Conservation (phyloP, 495 filamentous ascomycete genomes). For the Penicillium steckii region DNA sequence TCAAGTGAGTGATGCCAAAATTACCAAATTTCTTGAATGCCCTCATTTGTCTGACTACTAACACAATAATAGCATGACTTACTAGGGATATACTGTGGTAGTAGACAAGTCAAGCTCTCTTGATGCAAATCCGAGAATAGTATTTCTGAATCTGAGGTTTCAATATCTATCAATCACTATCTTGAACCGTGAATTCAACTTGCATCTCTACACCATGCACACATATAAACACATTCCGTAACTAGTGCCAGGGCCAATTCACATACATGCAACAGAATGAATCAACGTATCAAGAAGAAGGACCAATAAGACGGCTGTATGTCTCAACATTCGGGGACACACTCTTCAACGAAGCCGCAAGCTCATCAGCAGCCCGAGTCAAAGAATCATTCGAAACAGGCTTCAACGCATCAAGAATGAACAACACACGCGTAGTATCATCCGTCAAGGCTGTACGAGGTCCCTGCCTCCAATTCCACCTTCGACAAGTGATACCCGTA, state of each 20-base stretch:
- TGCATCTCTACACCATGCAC: too few relatives aligned
- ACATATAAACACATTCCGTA: too few relatives aligned
- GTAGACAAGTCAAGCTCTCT: too few relatives aligned
- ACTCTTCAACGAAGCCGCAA: conserved; percentile 4
- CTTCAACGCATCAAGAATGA: conserved; percentile 26
- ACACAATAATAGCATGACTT: too few relatives aligned
- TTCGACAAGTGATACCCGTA: conserved; percentile 29
- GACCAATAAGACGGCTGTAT: conserved; percentile 2
- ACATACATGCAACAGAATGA: neutral
- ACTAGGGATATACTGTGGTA: too few relatives aligned
- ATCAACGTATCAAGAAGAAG: neutral
- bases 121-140: too few relatives aligned
- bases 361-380: conserved; percentile 16
- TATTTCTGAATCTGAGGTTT: too few relatives aligned
- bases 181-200: too few relatives aligned
- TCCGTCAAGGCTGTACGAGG: conserved; percentile 30
- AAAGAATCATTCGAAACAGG: conserved; percentile 10
- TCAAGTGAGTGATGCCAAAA: neutral
- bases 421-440: conserved; percentile 24
- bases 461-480: conserved; percentile 34
- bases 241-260: neutral
- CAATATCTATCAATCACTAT: too few relatives aligned
- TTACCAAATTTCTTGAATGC: too few relatives aligned
- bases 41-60: too few relatives aligned
- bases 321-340: conserved; percentile 11